Percentiles rank a stretch among this genome's conserved stretches.
phyloP scores from a whole-genome alignment of 768 basidiomycete species.

The Suillus alpinus region DNA sequence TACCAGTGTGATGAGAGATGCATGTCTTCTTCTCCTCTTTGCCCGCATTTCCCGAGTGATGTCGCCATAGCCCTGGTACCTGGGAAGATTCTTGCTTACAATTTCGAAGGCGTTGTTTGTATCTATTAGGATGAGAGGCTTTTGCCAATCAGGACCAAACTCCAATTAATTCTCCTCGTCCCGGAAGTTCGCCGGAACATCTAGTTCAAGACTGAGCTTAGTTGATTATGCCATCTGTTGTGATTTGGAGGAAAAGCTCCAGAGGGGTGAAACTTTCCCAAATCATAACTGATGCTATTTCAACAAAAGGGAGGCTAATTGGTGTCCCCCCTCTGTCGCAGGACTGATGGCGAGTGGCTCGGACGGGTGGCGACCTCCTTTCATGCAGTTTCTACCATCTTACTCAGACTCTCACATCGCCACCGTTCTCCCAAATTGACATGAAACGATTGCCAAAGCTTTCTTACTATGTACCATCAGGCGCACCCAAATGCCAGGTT shows the following conservation, averaged over 20 bases:
- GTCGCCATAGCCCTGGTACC: slow-evolving; percentile 4
- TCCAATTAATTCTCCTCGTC: background rate
- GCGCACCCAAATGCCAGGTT: background rate
- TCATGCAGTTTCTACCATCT: too few relatives aligned
- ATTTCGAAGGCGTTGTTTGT: background rate
- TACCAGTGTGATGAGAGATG: slow-evolving; percentile 16
- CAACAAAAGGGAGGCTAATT: background rate
- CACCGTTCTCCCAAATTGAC: background rate
- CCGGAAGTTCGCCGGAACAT: background rate
- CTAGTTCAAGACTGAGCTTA: background rate
- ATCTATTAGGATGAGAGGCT: background rate
- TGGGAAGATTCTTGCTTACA: background rate
- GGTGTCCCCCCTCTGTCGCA: background rate
- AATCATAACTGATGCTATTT: too few relatives aligned
- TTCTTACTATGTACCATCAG: too few relatives aligned
- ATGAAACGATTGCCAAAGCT: background rate
- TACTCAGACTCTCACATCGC: background rate
- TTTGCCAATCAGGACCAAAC: background rate
- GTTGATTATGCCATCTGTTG: background rate
- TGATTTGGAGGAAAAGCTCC: too few relatives aligned
- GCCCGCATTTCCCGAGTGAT: slow-evolving; percentile 25
- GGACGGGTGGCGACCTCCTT: too few relatives aligned
- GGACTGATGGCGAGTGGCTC: too few relatives aligned
- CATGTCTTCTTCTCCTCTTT: slow-evolving; percentile 12
- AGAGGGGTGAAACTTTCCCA: too few relatives aligned